Evolutionary conservation across 2,329 filamentous ascomycete species (phyloP).

Genomic region (Nigrograna mackinnonii): DNA sequence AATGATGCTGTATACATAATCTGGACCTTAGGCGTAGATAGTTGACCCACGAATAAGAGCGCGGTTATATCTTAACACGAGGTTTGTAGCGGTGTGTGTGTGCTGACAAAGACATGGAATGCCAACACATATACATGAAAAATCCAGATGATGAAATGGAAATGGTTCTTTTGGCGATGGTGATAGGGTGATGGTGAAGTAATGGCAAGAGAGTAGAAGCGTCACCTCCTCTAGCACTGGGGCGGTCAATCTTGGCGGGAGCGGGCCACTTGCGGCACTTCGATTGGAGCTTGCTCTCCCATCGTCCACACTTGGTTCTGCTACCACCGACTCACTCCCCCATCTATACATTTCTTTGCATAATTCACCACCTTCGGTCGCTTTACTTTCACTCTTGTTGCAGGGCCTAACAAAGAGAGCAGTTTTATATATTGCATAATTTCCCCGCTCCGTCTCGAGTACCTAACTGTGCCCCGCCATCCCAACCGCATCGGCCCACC

Average conservation of each 20-base stretch:
- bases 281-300: constrained; percentile 24
- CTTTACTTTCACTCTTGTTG: background rate
- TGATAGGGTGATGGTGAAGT: no score
- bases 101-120: background rate
- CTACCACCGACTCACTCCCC: constrained; percentile 9
- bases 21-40: no score
- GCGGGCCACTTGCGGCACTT: constrained; percentile 28
- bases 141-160: no score
- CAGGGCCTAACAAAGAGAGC: background rate
- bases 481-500: background rate
- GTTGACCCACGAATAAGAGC: no score
- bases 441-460: background rate
- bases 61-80: no score
- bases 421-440: background rate
- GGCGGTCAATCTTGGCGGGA: no score
- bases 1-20: no score
- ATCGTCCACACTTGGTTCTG: constrained; percentile 27
- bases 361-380: background rate
- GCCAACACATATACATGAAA: background rate
- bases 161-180: no score
- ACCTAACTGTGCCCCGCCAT: background rate
- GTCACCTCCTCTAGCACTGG: no score
- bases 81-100: no score
- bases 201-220: no score
- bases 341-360: constrained; percentile 7